phyloP scores from a whole-genome alignment of 2,329 filamentous ascomycete genomes.

The Neurospora sp. region DNA sequence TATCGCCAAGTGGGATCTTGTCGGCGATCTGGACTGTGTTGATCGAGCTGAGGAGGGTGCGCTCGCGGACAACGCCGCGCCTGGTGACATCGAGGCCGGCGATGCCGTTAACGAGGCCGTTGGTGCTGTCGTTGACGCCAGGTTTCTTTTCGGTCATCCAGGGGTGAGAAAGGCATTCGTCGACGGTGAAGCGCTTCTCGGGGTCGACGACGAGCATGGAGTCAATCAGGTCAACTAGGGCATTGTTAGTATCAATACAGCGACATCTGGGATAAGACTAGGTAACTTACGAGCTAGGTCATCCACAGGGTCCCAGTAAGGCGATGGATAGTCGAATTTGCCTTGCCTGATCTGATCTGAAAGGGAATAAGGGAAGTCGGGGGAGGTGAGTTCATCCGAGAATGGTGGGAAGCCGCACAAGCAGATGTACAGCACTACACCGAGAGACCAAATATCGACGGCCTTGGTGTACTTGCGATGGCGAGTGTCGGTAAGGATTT shows the following conservation, averaged over 20 bases:
- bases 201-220: constrained; percentile 87
- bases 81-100: constrained; percentile 73
- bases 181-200: constrained; percentile 73
- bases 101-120: constrained; percentile 82
- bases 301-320: constrained; percentile 86
- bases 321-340: constrained; percentile 87
- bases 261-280: background rate
- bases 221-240: constrained; percentile 76
- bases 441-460: constrained; percentile 92
- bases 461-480: constrained; percentile 87
- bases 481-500: constrained; percentile 76
- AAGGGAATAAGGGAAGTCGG: constrained; percentile 75
- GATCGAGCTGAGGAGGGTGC: constrained; percentile 73
- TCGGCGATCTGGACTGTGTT: constrained; percentile 57
- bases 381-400: constrained; percentile 79
- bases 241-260: constrained; percentile 9
- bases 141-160: constrained; percentile 63
- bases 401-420: constrained; percentile 96
- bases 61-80: constrained; percentile 69
- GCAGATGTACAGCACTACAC: constrained; percentile 96
- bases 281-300: constrained; percentile 59
- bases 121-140: constrained; percentile 74
- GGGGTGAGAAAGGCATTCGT: constrained; percentile 83
- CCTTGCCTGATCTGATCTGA: constrained; percentile 85
- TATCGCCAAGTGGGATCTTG: constrained; percentile 43